Evolutionary conservation across 2,329 filamentous ascomycete genomes (phyloP).

Genomic region (Fusarium sp.): DNA sequence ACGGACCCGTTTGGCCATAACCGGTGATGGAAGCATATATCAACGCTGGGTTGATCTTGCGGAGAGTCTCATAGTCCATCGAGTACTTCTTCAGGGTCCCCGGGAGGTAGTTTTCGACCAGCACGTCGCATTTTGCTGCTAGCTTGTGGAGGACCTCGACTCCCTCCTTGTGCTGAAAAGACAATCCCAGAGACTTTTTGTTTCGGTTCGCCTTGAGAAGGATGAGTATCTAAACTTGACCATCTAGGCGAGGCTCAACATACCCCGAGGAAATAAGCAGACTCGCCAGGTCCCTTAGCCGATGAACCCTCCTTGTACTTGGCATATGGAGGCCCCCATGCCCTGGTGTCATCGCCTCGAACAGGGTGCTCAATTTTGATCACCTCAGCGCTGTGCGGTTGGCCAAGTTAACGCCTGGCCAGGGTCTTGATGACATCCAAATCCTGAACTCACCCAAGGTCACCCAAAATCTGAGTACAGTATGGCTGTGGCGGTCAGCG

Average conservation of each 20-base stretch:
- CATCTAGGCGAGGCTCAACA: conserved; percentile 17
- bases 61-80: conserved; percentile 87
- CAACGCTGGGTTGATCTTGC: conserved; percentile 83
- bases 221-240: conserved; percentile 25
- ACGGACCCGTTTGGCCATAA: conserved; percentile 95
- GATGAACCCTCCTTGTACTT: conserved; percentile 73
- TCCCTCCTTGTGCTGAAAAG: conserved; percentile 86
- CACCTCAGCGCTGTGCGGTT: conserved; percentile 79
- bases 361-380: conserved; percentile 97
- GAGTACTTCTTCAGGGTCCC: conserved; percentile 89
- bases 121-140: conserved; percentile 85
- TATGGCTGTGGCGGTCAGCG: conserved; percentile 75
- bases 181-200: conserved; percentile 93
- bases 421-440: conserved; percentile 3
- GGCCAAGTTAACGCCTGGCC: conserved; percentile 20
- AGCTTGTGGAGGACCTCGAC: conserved; percentile 89
- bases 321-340: conserved; percentile 96
- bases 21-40: conserved; percentile 98
- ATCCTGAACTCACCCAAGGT: conserved; percentile 79
- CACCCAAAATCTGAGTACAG: conserved; percentile 95
- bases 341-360: conserved; percentile 91
- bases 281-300: conserved; percentile 82
- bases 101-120: conserved; percentile 97
- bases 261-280: conserved; percentile 93
- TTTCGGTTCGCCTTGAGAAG: conserved; percentile 85